A percentile compares a stretch with the other conserved stretches of the same genome.
phyloP scores from a whole-genome alignment of 75 land plant genomes.

The Picea glauca region DNA sequence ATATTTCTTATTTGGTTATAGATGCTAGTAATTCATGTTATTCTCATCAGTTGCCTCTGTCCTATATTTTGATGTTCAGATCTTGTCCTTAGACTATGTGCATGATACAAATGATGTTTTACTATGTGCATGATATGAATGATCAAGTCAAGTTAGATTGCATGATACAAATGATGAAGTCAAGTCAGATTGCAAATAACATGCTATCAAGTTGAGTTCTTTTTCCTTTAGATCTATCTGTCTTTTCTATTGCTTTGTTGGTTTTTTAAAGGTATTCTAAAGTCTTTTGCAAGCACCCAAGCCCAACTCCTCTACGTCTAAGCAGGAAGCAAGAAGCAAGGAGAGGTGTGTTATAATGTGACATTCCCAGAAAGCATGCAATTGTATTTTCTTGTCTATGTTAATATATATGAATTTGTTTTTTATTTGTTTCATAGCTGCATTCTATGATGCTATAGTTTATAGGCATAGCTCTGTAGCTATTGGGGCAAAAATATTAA shows the following conservation, averaged over 20 bases:
- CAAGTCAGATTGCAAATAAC: too few species aligned
- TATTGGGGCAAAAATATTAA: not conserved
- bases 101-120: too few species aligned
- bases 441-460: not conserved
- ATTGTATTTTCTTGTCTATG: not conserved
- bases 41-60: too few species aligned
- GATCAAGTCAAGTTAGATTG: too few species aligned
- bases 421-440: constrained; percentile 1
- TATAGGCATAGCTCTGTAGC: not conserved
- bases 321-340: constrained; percentile 9
- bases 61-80: too few species aligned
- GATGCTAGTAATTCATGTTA: too few species aligned
- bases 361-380: constrained; percentile 2
- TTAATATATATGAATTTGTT: constrained; percentile 9
- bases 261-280: not conserved
- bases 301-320: constrained; percentile 3
- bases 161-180: too few species aligned
- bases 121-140: not conserved
- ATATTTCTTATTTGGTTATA: too few species aligned
- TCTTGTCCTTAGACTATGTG: too few species aligned
- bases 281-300: constrained; percentile 2
- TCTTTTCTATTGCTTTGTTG: not conserved
- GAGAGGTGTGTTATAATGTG: constrained; percentile 5
- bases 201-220: not conserved
- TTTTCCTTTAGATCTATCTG: not conserved